phyloP scores from a whole-genome alignment of 2,329 filamentous ascomycete genomes.

The Nemania diffusa region DNA sequence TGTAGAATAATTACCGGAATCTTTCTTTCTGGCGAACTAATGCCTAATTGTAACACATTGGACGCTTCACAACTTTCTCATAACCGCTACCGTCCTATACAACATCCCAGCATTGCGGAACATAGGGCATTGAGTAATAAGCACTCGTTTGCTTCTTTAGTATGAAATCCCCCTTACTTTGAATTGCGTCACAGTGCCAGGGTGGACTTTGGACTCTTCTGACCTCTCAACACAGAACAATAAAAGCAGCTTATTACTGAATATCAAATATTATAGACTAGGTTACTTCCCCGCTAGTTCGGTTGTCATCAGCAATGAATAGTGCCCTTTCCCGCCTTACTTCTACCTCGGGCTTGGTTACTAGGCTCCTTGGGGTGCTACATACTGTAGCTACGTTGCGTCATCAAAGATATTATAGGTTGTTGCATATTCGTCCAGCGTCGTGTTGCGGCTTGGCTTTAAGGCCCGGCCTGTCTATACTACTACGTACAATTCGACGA shows the following conservation, averaged over 20 bases:
- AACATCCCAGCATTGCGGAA: background rate
- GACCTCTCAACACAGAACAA: background rate
- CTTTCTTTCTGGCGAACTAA: constrained; percentile 4
- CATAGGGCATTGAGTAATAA: background rate
- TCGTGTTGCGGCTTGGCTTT: constrained; percentile 5
- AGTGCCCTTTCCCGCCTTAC: background rate
- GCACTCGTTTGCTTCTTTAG: background rate
- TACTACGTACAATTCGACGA: background rate
- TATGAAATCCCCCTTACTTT: background rate
- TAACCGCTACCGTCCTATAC: constrained; percentile 6
- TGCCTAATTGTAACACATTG: background rate
- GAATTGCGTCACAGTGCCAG: background rate
- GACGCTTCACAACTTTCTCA: background rate
- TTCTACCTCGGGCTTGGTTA: background rate
- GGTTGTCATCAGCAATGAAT: background rate
- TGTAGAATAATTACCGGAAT: constrained; percentile 20
- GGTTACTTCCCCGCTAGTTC: background rate
- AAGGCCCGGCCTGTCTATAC: background rate
- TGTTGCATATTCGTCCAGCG: background rate
- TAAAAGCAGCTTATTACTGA: background rate
- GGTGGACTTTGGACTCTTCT: background rate
- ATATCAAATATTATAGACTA: too few species aligned
- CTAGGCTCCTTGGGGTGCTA: background rate
- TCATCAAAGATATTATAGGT: background rate
- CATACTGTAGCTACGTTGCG: background rate